These are phyloP conservation scores for Phlebopus sp. DNA, from an alignment of 1,284 basidiomycete species.

Conservation along the genomic window DNA sequence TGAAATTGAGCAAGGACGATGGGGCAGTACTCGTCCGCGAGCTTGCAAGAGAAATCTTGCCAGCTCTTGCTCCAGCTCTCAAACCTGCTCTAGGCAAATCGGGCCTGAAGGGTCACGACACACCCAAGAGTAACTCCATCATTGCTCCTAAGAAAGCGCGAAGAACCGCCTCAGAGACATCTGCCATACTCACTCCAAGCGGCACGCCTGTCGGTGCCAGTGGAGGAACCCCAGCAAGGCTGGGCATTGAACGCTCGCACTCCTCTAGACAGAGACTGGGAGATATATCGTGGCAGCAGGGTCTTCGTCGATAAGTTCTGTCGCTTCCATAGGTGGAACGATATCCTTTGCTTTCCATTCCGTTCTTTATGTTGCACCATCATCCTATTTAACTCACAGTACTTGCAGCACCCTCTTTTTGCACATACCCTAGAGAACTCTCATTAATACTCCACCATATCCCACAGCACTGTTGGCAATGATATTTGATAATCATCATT, in stretches of 20 bases:
- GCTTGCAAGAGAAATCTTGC: constrained; percentile 79
- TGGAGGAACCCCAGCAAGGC: constrained; percentile 14
- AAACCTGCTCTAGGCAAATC: constrained; percentile 44
- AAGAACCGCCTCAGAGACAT: constrained; percentile 67
- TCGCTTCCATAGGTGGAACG: constrained; percentile 5
- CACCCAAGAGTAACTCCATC: constrained; percentile 42
- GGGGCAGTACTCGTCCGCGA: constrained; percentile 89
- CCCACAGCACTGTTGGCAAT: constrained; percentile 8
- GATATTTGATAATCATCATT: background rate
- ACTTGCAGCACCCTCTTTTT: constrained; percentile 21
- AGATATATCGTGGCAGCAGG: constrained; percentile 49
- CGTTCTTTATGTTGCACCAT: constrained; percentile 12
- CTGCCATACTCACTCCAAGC: constrained; percentile 34
- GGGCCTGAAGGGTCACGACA: constrained; percentile 35
- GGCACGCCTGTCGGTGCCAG: constrained; percentile 15
- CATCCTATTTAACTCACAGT: constrained; percentile 17
- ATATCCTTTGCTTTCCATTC: constrained; percentile 12
- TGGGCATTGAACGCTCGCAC: constrained; percentile 26
- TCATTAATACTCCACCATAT: constrained; percentile 22
- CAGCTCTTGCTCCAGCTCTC: constrained; percentile 65
- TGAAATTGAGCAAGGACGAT: constrained; percentile 76
- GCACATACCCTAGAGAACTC: constrained; percentile 21
- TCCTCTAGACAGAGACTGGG: constrained; percentile 45
- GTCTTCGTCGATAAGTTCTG: constrained; percentile 18
- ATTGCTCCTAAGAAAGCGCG: constrained; percentile 65